A percentile compares a stretch with the other conserved stretches of the same genome.
These are phyloP conservation scores for Solanum neorickii DNA, from an alignment of 257 asterid genomes.

Conservation along the genomic window DNA sequence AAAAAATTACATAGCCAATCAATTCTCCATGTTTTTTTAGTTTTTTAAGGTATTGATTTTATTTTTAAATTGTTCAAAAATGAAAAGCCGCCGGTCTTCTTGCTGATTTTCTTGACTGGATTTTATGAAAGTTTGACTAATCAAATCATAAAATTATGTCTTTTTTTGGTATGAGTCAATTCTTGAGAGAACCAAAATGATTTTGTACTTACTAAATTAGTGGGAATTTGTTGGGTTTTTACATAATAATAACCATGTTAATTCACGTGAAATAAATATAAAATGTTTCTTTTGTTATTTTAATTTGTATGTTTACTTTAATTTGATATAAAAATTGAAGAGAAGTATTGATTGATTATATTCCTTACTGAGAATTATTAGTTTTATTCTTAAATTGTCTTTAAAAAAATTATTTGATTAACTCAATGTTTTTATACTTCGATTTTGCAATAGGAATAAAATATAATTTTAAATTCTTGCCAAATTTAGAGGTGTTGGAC, in stretches of 20 bases:
- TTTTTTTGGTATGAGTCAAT: neutral
- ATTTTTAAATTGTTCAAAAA: neutral
- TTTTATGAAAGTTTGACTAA: neutral
- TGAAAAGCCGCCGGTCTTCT: neutral
- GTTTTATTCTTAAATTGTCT: accelerated
- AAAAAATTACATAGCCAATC: neutral
- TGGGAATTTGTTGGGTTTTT: neutral
- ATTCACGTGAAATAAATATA: neutral
- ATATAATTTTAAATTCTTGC: too few species aligned
- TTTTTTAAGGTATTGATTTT: neutral
- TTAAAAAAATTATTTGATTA: too few species aligned
- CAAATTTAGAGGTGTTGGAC: neutral
- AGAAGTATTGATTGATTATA: neutral
- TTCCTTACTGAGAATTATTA: neutral
- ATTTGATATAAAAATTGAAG: neutral
- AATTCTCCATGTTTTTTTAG: neutral
- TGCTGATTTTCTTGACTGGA: neutral
- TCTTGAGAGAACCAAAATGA: neutral
- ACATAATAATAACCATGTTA: neutral
- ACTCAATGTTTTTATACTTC: accelerated
- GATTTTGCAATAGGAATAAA: too few species aligned
- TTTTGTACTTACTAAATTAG: neutral
- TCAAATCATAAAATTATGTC: neutral
- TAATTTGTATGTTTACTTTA: neutral
- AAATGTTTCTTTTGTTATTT: neutral